phyloP scores from a whole-genome alignment of 768 basidiomycete genomes.

The Trametes punicea region DNA sequence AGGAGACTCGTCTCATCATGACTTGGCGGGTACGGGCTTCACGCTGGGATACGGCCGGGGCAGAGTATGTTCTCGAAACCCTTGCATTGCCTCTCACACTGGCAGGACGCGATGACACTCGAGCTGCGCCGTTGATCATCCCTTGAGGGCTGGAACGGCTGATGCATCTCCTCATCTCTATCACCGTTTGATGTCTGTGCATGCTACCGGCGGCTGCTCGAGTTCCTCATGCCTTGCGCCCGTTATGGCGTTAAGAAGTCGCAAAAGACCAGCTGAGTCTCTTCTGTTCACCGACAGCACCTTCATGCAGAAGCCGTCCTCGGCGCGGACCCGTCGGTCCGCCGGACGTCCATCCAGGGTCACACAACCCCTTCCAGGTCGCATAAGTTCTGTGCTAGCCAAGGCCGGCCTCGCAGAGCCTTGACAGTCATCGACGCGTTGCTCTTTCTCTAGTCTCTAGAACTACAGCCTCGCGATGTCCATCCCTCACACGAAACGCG shows the following conservation, averaged over 20 bases:
- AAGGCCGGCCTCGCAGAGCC: background rate
- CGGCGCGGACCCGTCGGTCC: conserved; percentile 4
- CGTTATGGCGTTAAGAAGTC: too few relatives aligned
- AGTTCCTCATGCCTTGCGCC: too few relatives aligned
- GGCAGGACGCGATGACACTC: background rate
- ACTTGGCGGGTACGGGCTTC: background rate
- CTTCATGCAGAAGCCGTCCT: background rate
- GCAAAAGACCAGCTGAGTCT: too few relatives aligned
- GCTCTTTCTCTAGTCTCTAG: too few relatives aligned
- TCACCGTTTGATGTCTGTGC: background rate
- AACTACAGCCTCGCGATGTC: conserved; percentile 26
- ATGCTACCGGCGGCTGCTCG: background rate
- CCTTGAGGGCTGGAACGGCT: conserved; percentile 3
- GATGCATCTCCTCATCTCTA: conserved; percentile 1
- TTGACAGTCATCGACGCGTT: too few relatives aligned
- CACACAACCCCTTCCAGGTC: conserved; percentile 5
- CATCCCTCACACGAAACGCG: conserved; percentile 41
- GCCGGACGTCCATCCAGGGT: background rate
- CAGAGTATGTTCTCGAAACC: background rate
- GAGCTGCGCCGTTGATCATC: conserved; percentile 6
- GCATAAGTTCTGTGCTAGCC: too few relatives aligned
- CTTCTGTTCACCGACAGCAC: too few relatives aligned
- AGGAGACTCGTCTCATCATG: conserved; percentile 1
- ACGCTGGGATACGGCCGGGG: background rate
- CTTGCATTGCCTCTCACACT: background rate